Evolutionary conservation across 2,329 filamentous ascomycete genomes (phyloP).

Genomic region (Scytalidium sp.): DNA sequence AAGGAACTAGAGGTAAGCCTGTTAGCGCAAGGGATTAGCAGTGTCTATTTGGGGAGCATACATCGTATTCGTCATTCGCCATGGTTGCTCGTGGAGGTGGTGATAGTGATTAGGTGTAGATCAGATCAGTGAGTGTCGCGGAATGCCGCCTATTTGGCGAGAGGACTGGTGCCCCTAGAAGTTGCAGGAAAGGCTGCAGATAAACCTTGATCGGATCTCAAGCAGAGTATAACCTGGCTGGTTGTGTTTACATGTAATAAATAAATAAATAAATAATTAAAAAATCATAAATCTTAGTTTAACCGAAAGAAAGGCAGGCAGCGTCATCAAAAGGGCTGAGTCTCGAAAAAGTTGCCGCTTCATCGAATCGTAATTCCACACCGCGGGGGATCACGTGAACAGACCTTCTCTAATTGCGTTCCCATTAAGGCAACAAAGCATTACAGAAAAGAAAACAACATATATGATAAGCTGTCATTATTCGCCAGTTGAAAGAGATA

Average conservation of each 20-base stretch:
- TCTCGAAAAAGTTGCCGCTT: not conserved
- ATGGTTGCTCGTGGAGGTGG: slow-evolving; percentile 52
- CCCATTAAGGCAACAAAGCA: too few species aligned
- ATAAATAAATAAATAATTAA: too few species aligned
- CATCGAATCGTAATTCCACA: too few species aligned
- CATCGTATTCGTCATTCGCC: slow-evolving; percentile 99
- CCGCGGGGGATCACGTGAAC: not conserved
- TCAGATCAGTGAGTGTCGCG: not conserved
- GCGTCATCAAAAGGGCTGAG: not conserved
- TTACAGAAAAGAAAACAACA: too few species aligned
- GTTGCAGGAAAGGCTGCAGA: not conserved
- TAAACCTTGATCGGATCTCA: not conserved
- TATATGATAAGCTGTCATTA: too few species aligned
- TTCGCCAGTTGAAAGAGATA: too few species aligned
- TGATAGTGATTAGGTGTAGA: not conserved
- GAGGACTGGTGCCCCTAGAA: not conserved
- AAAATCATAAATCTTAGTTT: not conserved
- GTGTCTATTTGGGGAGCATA: slow-evolving; percentile 49
- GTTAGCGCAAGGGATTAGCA: slow-evolving; percentile 24
- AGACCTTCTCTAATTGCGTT: not conserved
- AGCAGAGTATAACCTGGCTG: not conserved
- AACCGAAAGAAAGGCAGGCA: not conserved
- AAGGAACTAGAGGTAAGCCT: slow-evolving; percentile 69
- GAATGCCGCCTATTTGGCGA: slow-evolving; percentile 1
- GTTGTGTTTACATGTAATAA: not conserved